phyloP scores from a whole-genome alignment of 1,284 basidiomycete species.

The Ustilago hordei region DNA sequence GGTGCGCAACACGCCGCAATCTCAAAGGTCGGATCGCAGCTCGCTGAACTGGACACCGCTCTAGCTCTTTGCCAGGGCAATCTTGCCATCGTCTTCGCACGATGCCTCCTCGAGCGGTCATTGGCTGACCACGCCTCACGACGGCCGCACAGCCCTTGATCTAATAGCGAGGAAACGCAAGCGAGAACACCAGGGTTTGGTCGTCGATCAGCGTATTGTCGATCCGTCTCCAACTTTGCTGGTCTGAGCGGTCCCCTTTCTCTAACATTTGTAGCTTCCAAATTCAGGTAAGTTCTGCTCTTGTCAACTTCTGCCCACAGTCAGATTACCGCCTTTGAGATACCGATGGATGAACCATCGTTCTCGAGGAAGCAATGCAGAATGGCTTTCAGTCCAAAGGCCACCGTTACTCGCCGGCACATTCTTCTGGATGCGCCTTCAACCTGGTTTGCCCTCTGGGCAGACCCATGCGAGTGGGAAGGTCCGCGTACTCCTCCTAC shows the following conservation, averaged over 20 bases:
- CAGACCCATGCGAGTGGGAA: conserved; percentile 65
- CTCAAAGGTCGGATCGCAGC: not conserved
- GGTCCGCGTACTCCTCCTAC: conserved; percentile 68
- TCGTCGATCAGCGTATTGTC: not conserved
- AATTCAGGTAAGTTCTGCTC: conserved; percentile 28
- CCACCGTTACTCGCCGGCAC: conserved; percentile 65
- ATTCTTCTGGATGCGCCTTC: conserved; percentile 14
- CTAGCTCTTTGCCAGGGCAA: conserved; percentile 44
- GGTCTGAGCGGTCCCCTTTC: not conserved
- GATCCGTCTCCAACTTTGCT: not conserved
- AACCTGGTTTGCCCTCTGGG: conserved; percentile 26
- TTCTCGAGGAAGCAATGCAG: not conserved
- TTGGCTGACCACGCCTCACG: not conserved
- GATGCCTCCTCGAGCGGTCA: conserved; percentile 34
- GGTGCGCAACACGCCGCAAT: conserved; percentile 1
- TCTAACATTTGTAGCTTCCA: not conserved
- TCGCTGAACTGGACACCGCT: conserved; percentile 5
- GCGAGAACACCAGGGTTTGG: conserved; percentile 32
- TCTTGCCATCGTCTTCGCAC: conserved; percentile 47
- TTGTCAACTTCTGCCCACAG: not conserved
- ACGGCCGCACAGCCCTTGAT: too few relatives aligned
- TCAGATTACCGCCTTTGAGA: not conserved
- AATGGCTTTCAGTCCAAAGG: conserved; percentile 62
- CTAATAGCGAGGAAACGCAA: conserved; percentile 29
- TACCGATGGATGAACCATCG: not conserved